phyloP scores from a whole-genome alignment of 2,329 filamentous ascomycete species.

The Curvularia sp. region DNA sequence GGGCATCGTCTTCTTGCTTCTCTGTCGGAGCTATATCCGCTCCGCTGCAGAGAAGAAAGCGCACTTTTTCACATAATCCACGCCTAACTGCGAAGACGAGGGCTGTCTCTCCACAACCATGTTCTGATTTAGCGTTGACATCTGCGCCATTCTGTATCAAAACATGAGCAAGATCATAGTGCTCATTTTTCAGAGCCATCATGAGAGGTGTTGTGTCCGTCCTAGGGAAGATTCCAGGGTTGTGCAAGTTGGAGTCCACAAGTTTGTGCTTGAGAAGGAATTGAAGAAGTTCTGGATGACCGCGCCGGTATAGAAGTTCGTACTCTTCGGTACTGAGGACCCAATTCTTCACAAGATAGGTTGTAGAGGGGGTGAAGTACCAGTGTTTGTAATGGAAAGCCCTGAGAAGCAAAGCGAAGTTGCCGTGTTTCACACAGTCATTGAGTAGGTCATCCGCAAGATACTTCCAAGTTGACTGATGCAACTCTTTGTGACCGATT shows the following conservation, averaged over 20 bases:
- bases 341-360: too few relatives aligned
- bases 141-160: conserved; percentile 3
- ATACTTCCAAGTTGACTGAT: not conserved
- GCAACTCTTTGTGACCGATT: too few relatives aligned
- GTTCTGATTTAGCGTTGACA: not conserved
- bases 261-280: not conserved
- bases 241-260: not conserved
- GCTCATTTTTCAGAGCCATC: not conserved
- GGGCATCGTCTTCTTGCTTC: not conserved
- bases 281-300: not conserved
- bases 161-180: conserved; percentile 6
- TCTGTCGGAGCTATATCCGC: too few relatives aligned
- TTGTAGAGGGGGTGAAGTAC: too few relatives aligned
- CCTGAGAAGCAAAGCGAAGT: too few relatives aligned
- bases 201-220: not conserved
- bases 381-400: too few relatives aligned
- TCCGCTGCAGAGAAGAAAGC: not conserved
- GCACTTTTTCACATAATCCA: not conserved
- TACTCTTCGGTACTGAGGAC: too few relatives aligned
- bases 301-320: too few relatives aligned
- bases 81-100: not conserved
- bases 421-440: too few relatives aligned
- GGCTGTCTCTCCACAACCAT: not conserved
- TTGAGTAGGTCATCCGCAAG: not conserved
- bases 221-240: too few relatives aligned